These are phyloP conservation scores for Kalanchoe fedtschenkoi DNA, from an alignment of 164 flowering plant species.

Conservation along the genomic window DNA sequence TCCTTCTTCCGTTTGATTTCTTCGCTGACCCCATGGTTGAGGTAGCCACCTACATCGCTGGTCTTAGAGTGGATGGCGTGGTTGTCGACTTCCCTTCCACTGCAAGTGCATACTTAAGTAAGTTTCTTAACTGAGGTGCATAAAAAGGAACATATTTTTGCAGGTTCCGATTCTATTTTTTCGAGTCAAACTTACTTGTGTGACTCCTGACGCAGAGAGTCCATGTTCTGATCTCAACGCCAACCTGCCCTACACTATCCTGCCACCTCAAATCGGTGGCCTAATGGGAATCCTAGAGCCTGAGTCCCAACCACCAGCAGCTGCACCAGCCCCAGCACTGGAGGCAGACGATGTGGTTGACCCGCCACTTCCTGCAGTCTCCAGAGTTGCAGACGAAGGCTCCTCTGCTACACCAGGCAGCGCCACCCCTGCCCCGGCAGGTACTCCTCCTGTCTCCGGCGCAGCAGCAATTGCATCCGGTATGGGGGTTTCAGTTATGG, in stretches of 20 bases:
- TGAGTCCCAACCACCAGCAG: conserved; percentile 31
- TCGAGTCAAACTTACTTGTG: background rate
- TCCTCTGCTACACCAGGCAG: background rate
- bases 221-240: conserved; percentile 33
- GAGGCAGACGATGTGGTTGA: conserved; percentile 8
- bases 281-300: conserved; percentile 15
- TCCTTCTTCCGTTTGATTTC: conserved; percentile 45
- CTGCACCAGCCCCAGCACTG: conserved; percentile 38
- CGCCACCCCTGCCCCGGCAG: conserved; percentile 3
- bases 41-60: conserved; percentile 31
- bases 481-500: background rate
- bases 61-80: conserved; percentile 46
- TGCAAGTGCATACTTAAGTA: conserved; percentile 66
- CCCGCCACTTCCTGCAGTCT: conserved; percentile 4
- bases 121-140: conserved; percentile 19
- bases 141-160: background rate
- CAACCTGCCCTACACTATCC: conserved; percentile 13
- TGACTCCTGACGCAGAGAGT: conserved; percentile 31
- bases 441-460: conserved; percentile 5
- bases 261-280: conserved; percentile 28
- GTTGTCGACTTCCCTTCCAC: conserved; percentile 76
- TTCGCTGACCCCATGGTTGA: conserved; percentile 64
- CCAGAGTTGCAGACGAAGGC: background rate
- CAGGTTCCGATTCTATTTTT: background rate
- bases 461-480: background rate